Evolutionary conservation across 257 asterid genomes (phyloP).

Genomic region (Forsythia suspensa): DNA sequence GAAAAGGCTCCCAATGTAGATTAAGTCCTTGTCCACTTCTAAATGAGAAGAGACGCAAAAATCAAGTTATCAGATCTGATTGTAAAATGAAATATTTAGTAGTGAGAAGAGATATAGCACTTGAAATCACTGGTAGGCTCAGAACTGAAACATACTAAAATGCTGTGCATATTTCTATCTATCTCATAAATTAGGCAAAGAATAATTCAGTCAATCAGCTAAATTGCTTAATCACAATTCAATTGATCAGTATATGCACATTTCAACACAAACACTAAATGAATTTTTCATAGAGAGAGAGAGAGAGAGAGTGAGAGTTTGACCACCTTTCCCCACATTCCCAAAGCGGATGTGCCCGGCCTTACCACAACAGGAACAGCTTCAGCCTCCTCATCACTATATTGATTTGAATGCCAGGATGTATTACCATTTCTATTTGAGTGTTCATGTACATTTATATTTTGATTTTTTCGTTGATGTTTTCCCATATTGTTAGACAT

Average conservation of each 20-base stretch:
- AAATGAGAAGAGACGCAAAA: constrained; percentile 16
- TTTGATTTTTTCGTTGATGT: constrained; percentile 31
- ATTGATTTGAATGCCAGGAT: constrained; percentile 33
- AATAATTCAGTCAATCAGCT: constrained; percentile 2
- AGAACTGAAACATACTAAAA: constrained; percentile 3
- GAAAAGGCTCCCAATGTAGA: background rate
- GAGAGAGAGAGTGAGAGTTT: constrained; percentile 15
- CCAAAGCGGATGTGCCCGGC: constrained; percentile 97
- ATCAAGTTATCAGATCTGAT: constrained; percentile 6
- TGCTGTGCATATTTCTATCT: constrained; percentile 1
- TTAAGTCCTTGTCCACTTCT: background rate
- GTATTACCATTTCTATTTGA: constrained; percentile 28
- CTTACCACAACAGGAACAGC: constrained; percentile 72
- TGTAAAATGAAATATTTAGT: constrained; percentile 2
- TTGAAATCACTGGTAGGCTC: background rate
- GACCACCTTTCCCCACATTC: constrained; percentile 86
- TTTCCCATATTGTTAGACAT: constrained; percentile 34
- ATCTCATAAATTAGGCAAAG: background rate
- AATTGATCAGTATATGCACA: constrained; percentile 5
- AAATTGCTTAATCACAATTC: constrained; percentile 6
- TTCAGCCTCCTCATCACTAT: constrained; percentile 45
- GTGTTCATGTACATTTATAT: constrained; percentile 24
- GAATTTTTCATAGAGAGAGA: background rate
- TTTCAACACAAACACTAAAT: background rate
- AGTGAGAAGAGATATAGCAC: constrained; percentile 15